Percentiles rank a stretch among this genome's conserved stretches.
Evolutionary conservation across 164 flowering plant genomes (phyloP).

Genomic region (Aristolochia californica): DNA sequence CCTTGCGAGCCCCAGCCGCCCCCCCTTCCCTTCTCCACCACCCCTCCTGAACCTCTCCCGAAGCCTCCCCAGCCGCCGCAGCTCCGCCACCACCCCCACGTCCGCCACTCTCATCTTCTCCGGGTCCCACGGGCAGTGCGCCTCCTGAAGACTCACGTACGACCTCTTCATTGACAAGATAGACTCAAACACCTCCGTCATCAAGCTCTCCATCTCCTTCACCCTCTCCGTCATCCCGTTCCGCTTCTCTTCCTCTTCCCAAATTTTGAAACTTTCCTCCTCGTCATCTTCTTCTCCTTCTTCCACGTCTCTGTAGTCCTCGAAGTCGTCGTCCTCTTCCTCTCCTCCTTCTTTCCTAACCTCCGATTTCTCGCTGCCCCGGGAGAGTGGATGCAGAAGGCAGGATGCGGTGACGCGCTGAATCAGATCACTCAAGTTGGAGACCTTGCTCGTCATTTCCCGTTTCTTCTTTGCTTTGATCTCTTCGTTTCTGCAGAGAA

Average conservation of each 20-base stretch:
- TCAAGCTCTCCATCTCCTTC: slow-evolving; percentile 21
- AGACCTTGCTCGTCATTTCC: slow-evolving; percentile 42
- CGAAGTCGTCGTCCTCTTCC: background rate
- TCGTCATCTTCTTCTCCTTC: slow-evolving; percentile 5
- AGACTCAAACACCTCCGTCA: slow-evolving; percentile 58
- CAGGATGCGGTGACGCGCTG: slow-evolving; percentile 78
- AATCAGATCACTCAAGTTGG: slow-evolving; percentile 73
- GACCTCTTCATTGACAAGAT: slow-evolving; percentile 69
- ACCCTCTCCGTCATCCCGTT: slow-evolving; percentile 6
- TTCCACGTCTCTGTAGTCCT: background rate
- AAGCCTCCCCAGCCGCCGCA: slow-evolving; percentile 49
- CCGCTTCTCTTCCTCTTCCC: slow-evolving; percentile 6
- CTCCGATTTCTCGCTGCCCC: slow-evolving; percentile 4
- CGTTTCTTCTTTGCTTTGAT: slow-evolving; percentile 14
- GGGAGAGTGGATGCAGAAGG: slow-evolving; percentile 59
- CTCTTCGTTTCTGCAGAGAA: slow-evolving; percentile 10
- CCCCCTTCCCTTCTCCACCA: background rate
- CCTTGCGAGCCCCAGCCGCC: background rate
- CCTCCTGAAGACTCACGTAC: slow-evolving; percentile 63
- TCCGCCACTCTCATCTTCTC: slow-evolving; percentile 78
- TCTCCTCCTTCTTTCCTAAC: slow-evolving; percentile 1
- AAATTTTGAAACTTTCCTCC: background rate
- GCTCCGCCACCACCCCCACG: slow-evolving; percentile 71
- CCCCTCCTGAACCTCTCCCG: slow-evolving; percentile 53
- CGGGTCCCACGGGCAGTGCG: slow-evolving; percentile 89